Evolutionary conservation across 345 rosid genomes (phyloP).

Genomic region (Camelina laxa): DNA sequence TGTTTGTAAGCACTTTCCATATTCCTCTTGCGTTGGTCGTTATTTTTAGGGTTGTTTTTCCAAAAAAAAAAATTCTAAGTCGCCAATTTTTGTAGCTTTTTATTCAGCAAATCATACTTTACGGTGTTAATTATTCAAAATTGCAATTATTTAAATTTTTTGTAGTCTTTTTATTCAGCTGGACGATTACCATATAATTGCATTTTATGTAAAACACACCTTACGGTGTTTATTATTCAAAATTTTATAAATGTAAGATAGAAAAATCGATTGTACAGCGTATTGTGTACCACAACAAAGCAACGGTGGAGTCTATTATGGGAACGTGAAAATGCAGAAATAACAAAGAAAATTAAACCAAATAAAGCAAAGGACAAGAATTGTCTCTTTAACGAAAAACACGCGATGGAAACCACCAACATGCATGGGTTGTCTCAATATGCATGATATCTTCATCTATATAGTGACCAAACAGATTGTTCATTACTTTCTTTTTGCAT

Average conservation of each 20-base stretch:
- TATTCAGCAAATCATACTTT: too few species aligned
- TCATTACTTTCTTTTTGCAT: background rate
- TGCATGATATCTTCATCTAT: conserved; percentile 4
- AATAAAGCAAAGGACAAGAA: conserved; percentile 34
- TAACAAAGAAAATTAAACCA: conserved; percentile 9
- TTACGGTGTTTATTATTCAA: background rate
- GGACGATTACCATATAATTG: too few species aligned
- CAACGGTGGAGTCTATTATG: conserved; percentile 28
- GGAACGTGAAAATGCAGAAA: conserved; percentile 12
- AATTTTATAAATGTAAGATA: background rate
- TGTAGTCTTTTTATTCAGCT: too few species aligned
- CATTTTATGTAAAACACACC: background rate
- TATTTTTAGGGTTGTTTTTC: too few species aligned
- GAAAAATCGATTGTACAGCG: background rate
- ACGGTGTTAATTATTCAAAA: too few species aligned
- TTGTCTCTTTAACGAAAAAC: conserved; percentile 31
- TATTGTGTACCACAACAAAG: background rate
- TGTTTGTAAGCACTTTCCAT: too few species aligned
- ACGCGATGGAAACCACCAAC: conserved; percentile 21
- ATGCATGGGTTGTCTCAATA: background rate
- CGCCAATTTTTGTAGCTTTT: too few species aligned
- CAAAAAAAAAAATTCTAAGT: too few species aligned
- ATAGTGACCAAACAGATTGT: conserved; percentile 2
- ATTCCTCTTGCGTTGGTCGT: too few species aligned
- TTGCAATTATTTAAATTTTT: too few species aligned